Evolutionary conservation across 345 rosid genomes (phyloP).

Genomic region (Cardiospermum halicacabum): DNA sequence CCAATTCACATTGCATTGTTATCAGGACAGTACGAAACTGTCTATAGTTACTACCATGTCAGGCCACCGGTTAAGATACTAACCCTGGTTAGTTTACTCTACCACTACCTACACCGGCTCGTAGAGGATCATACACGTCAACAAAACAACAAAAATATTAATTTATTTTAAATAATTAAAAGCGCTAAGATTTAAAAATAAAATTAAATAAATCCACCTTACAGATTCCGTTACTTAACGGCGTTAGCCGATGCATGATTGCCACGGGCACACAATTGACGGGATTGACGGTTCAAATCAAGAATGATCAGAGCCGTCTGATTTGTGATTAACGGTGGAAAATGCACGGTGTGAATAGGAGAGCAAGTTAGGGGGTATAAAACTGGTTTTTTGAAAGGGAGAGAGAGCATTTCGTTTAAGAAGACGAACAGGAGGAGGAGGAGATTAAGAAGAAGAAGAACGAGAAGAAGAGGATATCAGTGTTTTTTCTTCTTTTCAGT

Average conservation of each 20-base stretch:
- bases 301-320: constrained; percentile 16
- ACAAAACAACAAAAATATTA: background rate
- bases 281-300: constrained; percentile 18
- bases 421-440: constrained; percentile 7
- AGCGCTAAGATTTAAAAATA: background rate
- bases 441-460: constrained; percentile 6
- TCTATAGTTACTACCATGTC: background rate
- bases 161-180: background rate
- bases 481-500: constrained; percentile 9
- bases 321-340: constrained; percentile 22
- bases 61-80: background rate
- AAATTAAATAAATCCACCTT: constrained; percentile 7
- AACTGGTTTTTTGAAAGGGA: constrained; percentile 14
- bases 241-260: constrained; percentile 3
- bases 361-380: constrained; percentile 14
- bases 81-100: constrained; percentile 11
- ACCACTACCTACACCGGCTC: constrained; percentile 6
- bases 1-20: background rate
- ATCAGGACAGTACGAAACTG: background rate
- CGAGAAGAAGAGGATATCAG: constrained; percentile 11
- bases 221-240: constrained; percentile 33
- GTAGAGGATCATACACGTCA: background rate
- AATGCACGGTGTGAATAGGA: constrained; percentile 13
- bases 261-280: constrained; percentile 8
- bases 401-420: constrained; percentile 23